Conservation (phyloP, 1,284 basidiomycete species). For the Apiotrichum brassicae region DNA sequence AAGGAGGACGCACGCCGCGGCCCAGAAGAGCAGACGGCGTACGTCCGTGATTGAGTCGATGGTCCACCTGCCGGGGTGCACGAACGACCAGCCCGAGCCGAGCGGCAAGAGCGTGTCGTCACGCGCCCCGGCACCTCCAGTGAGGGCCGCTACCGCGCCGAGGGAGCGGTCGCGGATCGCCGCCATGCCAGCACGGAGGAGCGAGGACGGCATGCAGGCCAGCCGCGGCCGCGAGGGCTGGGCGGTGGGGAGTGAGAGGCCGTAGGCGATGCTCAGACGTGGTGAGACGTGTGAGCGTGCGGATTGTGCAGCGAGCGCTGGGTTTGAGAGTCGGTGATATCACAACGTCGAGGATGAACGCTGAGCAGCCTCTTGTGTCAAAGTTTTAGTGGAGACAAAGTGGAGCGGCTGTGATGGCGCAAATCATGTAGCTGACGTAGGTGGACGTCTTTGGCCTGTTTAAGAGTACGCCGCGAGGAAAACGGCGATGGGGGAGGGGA, state of each 20-base stretch:
- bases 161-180: constrained; percentile 18
- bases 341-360: background rate
- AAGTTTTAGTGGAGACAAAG: background rate
- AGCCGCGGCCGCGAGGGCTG: constrained; percentile 6
- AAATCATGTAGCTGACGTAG: background rate
- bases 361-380: background rate
- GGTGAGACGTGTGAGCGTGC: background rate
- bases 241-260: background rate
- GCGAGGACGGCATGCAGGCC: constrained; percentile 18
- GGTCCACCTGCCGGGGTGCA: background rate
- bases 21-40: constrained; percentile 32
- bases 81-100: background rate
- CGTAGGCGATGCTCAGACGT: too few species aligned
- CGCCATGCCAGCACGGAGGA: constrained; percentile 15
- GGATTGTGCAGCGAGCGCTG: background rate
- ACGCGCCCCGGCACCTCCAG: constrained; percentile 5
- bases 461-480: background rate
- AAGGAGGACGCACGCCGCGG: constrained; percentile 27
- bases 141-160: constrained; percentile 16
- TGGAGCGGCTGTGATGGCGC: background rate
- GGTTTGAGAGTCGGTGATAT: background rate
- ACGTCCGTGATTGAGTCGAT: constrained; percentile 17
- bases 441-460: background rate
- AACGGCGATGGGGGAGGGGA: background rate
- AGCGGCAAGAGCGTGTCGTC: constrained; percentile 5